These are phyloP conservation scores for Cyberlindnera misumaiensis DNA, from an alignment of 805 yeast species.

Conservation along the genomic window DNA sequence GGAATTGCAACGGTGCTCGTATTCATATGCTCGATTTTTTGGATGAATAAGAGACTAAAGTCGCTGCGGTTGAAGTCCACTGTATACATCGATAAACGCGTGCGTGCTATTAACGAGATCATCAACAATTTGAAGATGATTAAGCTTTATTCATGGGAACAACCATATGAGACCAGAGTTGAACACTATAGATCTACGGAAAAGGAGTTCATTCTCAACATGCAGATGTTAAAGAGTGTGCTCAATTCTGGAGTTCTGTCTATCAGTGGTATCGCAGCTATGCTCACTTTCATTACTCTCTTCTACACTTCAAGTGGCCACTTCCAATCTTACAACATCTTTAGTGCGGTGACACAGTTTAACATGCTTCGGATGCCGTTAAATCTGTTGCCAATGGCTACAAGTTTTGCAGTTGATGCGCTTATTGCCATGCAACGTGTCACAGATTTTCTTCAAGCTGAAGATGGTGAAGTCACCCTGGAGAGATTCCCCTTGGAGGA, in stretches of 20 bases:
- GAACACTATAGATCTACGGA: slow-evolving; percentile 53
- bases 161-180: slow-evolving; percentile 58
- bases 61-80: slow-evolving; percentile 50
- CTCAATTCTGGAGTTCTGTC: slow-evolving; percentile 61
- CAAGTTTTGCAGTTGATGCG: slow-evolving; percentile 59
- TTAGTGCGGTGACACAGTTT: slow-evolving; percentile 66
- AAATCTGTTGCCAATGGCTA: slow-evolving; percentile 59
- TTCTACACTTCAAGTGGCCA: slow-evolving; percentile 34
- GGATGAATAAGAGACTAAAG: slow-evolving; percentile 46
- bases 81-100: slow-evolving; percentile 67
- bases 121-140: slow-evolving; percentile 73
- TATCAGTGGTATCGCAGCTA: slow-evolving; percentile 42
- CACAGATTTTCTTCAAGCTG: slow-evolving; percentile 35
- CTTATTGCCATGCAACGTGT: slow-evolving; percentile 48
- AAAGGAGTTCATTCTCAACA: slow-evolving; percentile 49
- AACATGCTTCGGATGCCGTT: slow-evolving; percentile 54
- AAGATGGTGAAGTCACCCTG: slow-evolving; percentile 30
- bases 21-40: slow-evolving; percentile 33
- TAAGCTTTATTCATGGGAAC: slow-evolving; percentile 90
- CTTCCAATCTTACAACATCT: slow-evolving; percentile 54
- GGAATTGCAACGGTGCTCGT: slow-evolving; percentile 57
- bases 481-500: slow-evolving; percentile 27
- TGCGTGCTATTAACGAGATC: slow-evolving; percentile 70
- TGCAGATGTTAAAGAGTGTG: slow-evolving; percentile 60
- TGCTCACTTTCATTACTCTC: slow-evolving; percentile 63